These are phyloP conservation scores for Persicaria tinctoria DNA, from an alignment of 148 eudicot species.

Conservation along the genomic window DNA sequence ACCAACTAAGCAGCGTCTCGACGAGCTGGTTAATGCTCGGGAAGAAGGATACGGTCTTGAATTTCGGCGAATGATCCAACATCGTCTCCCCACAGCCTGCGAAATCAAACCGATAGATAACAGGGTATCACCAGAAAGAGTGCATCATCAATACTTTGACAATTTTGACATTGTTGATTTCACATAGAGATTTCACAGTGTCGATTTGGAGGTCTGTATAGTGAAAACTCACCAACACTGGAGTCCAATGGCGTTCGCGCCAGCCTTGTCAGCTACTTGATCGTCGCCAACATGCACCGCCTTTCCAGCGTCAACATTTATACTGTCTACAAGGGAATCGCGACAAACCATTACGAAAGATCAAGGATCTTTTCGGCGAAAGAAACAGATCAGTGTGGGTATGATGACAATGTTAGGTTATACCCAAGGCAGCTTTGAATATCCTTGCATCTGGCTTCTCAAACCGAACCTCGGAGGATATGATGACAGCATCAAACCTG, in stretches of 20 bases:
- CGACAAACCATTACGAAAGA: not conserved
- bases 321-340: conserved; percentile 38
- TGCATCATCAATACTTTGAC: not conserved
- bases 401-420: too few relatives aligned
- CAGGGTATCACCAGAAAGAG: not conserved
- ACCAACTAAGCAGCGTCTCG: not conserved
- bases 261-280: conserved; percentile 64
- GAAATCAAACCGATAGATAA: conserved; percentile 2
- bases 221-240: conserved; percentile 62
- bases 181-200: not conserved
- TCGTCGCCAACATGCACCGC: conserved; percentile 93
- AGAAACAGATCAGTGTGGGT: not conserved
- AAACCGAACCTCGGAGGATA: conserved; percentile 87
- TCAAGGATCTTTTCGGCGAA: not conserved
- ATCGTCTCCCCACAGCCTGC: conserved; percentile 84
- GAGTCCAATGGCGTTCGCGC: conserved; percentile 80
- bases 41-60: conserved; percentile 40
- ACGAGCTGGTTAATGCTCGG: not conserved
- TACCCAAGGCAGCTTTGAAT: conserved; percentile 87
- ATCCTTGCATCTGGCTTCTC: conserved; percentile 84
- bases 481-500: conserved; percentile 90
- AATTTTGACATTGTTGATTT: too few relatives aligned
- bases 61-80: conserved; percentile 60
- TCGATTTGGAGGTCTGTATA: not conserved
- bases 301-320: conserved; percentile 42